phyloP scores from a whole-genome alignment of 306 rosid genomes.

The Begonia peltatifolia region DNA sequence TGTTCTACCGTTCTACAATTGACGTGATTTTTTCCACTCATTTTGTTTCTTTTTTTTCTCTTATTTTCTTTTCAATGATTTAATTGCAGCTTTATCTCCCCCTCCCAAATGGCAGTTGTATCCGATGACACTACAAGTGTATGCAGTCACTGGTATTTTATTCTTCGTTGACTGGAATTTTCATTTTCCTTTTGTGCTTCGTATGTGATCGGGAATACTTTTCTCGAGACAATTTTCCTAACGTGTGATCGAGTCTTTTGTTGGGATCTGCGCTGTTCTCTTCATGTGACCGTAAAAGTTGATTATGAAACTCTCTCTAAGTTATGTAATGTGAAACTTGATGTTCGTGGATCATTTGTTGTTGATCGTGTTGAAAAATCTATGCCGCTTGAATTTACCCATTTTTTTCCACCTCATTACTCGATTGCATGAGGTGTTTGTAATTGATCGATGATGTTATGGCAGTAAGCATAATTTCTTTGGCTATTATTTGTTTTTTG shows the following conservation, averaged over 20 bases:
- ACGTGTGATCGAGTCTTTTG: background rate
- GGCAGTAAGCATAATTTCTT: too few species aligned
- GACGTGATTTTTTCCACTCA: background rate
- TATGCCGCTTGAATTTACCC: too few species aligned
- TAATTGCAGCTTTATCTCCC: conserved; percentile 4
- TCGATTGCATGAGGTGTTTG: too few species aligned
- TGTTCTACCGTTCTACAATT: background rate
- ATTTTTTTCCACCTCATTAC: too few species aligned
- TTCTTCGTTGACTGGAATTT: background rate
- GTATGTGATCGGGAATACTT: background rate
- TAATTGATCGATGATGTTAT: too few species aligned
- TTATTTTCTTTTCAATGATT: conserved; percentile 3
- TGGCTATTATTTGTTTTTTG: too few species aligned
- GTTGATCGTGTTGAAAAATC: too few species aligned
- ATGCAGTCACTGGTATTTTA: conserved; percentile 75
- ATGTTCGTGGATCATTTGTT: background rate
- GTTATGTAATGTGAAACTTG: too few species aligned
- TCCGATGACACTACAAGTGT: conserved; percentile 37
- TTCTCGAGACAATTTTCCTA: background rate
- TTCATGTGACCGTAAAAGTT: background rate
- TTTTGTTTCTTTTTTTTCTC: conserved; percentile 8
- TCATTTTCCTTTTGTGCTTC: background rate
- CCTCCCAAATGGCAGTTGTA: conserved; percentile 39
- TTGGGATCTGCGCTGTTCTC: background rate
- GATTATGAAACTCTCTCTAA: background rate